phyloP scores from a whole-genome alignment of 2,329 filamentous ascomycete species.

The Xylariomycetidae sp. region DNA sequence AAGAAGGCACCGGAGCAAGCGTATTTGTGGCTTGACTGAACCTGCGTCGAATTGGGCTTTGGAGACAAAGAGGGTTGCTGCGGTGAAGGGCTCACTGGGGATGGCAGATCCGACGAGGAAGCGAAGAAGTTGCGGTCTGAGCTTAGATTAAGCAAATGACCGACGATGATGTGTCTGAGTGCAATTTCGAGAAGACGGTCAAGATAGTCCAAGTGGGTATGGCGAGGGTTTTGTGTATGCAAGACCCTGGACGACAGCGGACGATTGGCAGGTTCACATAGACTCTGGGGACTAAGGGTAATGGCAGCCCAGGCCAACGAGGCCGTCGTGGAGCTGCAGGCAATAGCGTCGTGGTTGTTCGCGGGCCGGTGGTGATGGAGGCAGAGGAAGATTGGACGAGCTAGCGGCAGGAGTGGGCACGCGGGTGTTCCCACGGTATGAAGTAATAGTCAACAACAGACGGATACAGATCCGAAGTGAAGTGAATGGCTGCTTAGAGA shows the following conservation, averaged over 20 bases:
- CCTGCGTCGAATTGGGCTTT: no score
- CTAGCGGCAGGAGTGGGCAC: no score
- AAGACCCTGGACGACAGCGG: conserved; percentile 1
- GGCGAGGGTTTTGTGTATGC: background rate
- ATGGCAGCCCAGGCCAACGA: background rate
- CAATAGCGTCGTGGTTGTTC: no score
- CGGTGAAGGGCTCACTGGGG: conserved; percentile 5
- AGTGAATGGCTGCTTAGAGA: no score
- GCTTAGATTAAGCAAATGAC: no score
- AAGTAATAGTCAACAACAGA: background rate
- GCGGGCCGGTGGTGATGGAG: no score
- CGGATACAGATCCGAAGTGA: conserved; percentile 6
- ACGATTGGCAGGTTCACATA: background rate
- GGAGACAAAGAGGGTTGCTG: background rate
- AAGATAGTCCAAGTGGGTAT: conserved; percentile 9
- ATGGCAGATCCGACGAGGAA: conserved; percentile 8
- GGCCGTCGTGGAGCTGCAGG: no score
- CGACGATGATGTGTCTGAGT: conserved; percentile 10
- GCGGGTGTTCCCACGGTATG: no score
- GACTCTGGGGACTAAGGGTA: no score
- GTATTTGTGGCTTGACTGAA: no score
- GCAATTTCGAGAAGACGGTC: conserved; percentile 10
- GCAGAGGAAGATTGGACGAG: background rate
- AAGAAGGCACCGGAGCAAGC: background rate
- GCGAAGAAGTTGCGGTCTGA: conserved; percentile 18